Evolutionary conservation across 495 filamentous ascomycete species (phyloP).

Genomic region (Penicillium cinerascens): DNA sequence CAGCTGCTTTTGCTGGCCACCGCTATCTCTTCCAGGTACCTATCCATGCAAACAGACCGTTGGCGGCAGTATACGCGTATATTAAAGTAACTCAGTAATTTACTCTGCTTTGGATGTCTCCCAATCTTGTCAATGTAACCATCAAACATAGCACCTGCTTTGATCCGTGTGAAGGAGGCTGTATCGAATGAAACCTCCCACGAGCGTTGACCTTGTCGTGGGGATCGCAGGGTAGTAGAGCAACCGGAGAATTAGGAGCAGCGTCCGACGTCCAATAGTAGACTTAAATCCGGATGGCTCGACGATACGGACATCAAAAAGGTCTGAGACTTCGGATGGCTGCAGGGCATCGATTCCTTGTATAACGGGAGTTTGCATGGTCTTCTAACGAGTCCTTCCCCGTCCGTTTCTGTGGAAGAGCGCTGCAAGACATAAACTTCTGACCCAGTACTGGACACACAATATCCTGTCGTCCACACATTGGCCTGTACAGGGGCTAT

Average conservation of each 20-base stretch:
- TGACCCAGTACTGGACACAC: slow-evolving; percentile 15
- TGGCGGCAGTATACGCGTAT: slow-evolving; percentile 19
- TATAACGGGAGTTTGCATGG: slow-evolving; percentile 30
- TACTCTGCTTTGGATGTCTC: neutral
- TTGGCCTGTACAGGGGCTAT: neutral
- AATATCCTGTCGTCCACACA: neutral
- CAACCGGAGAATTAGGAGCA: slow-evolving; percentile 25
- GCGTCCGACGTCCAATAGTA: slow-evolving; percentile 20
- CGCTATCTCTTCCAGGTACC: slow-evolving; percentile 2
- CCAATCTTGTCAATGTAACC: neutral
- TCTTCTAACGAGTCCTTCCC: slow-evolving; percentile 20
- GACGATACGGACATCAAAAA: slow-evolving; percentile 29
- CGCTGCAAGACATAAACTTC: slow-evolving; percentile 19
- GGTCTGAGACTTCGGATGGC: slow-evolving; percentile 39
- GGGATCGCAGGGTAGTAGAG: slow-evolving; percentile 13
- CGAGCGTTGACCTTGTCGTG: neutral
- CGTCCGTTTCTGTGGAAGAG: neutral
- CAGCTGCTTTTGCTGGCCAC: slow-evolving; percentile 13
- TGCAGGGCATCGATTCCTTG: slow-evolving; percentile 33
- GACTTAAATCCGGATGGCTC: slow-evolving; percentile 12
- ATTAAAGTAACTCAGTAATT: neutral
- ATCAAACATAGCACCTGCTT: neutral
- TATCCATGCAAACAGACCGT: slow-evolving; percentile 33
- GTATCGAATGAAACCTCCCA: neutral
- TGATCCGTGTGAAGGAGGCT: neutral